Evolutionary conservation across 2,329 filamentous ascomycete species (phyloP), one percentile per base, ranked within the genome.

Genomic region (Dothistroma septosporum): DNA sequence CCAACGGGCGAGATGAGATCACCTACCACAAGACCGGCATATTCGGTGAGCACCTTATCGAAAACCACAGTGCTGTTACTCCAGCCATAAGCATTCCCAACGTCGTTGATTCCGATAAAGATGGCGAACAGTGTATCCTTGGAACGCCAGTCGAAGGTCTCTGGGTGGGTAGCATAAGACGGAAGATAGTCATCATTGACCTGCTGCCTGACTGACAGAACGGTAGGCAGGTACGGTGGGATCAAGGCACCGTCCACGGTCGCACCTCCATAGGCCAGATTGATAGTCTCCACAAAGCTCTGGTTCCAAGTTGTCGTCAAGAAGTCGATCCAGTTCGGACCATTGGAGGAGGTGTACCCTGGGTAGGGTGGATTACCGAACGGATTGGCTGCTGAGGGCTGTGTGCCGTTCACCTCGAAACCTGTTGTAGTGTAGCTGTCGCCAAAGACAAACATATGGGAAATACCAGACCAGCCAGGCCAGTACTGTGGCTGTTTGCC

Each of bases 331-430:
- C 82, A 85, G 67, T 83, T 84, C 0, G 81, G 82, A 0, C 82
- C 83, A 62, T 73, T 72, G 3, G 66, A 66, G 2, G 53, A 63
- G 63, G 53, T 60, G 46, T 56, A 48, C 6, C 70, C 70, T 10
- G 80, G 82, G 63, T 82, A 84, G 0, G 76, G 54, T 0, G 86
- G 86, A 66, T 88, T 89, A 0, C 86, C 85, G 62, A 87, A 75
- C 0, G 85, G 84, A 66, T 85, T 84, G 7, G 74, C 72, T 8
- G 76, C 63, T 7, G 77, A 82, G 1, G 86, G 85, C 44, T 84
- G 79, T 0, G 77, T 72, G 24, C 78, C 76, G 8, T 74, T 79
- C 46, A 80, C 75, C 60, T 85, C 74, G 72, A 88, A 89, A 6
- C 81, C 81, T 2, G 83, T 85, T 62, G 81, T 79, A 0, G 83